Evolutionary conservation across 2,329 filamentous ascomycete species (phyloP).

Genomic region (Cyphellophora europaea): DNA sequence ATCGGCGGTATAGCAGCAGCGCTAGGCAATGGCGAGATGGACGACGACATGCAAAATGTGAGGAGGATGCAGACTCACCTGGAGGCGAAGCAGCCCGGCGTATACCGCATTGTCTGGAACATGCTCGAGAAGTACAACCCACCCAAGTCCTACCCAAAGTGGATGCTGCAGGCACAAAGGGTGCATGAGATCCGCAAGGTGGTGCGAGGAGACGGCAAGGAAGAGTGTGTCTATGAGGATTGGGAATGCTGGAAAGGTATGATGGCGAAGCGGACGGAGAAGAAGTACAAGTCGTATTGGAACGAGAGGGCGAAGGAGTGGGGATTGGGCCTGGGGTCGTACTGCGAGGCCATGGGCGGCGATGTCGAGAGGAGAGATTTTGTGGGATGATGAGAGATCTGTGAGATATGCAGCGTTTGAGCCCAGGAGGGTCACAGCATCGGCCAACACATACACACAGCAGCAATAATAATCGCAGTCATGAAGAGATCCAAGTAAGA

Average conservation of each 20-base stretch:
- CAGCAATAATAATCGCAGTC: too few relatives aligned
- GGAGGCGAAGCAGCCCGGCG: conserved; percentile 8
- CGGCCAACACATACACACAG: too few relatives aligned
- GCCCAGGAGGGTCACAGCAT: too few relatives aligned
- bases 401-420: too few relatives aligned
- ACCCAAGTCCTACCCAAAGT: conserved; percentile 22
- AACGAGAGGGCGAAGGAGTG: conserved; percentile 30
- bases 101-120: conserved; percentile 25
- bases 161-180: conserved; percentile 33
- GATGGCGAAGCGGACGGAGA: conserved; percentile 31
- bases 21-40: conserved; percentile 5
- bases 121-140: conserved; percentile 22
- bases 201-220: conserved; percentile 24
- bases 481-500: too few relatives aligned
- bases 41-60: conserved; percentile 10
- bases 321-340: conserved; percentile 31
- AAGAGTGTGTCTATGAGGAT: conserved; percentile 23
- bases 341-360: conserved; percentile 20
- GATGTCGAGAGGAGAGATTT: conserved; percentile 25
- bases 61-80: conserved; percentile 19
- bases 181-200: conserved; percentile 38
- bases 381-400: conserved; percentile 1
- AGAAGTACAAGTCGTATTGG: conserved; percentile 30
- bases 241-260: conserved; percentile 38
- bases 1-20: too few relatives aligned